Percentiles rank a stretch among this genome's conserved stretches.
These are phyloP conservation scores for Nymphaea colorata DNA, from an alignment of 164 flowering plant species.

Conservation along the genomic window DNA sequence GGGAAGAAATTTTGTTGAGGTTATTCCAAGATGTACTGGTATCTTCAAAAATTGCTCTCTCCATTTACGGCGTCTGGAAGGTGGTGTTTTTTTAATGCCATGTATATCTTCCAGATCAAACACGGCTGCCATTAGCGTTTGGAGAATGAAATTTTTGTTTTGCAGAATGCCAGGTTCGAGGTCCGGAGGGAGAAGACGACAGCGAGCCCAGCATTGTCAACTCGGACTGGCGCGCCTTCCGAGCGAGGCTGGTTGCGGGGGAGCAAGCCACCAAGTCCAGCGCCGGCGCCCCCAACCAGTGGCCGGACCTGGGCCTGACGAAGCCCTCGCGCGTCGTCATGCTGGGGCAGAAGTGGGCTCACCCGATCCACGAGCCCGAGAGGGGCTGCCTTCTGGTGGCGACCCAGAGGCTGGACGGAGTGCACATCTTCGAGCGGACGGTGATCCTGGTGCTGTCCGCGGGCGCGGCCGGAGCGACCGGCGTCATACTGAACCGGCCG, in stretches of 20 bases:
- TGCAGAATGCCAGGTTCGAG: background rate
- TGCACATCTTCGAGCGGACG: constrained; percentile 78
- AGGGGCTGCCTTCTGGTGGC: constrained; percentile 82
- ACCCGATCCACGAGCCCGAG: constrained; percentile 68
- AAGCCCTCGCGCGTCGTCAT: constrained; percentile 12
- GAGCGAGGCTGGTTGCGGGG: constrained; percentile 51
- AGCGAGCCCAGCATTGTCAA: constrained; percentile 15
- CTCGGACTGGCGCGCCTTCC: constrained; percentile 73
- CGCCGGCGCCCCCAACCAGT: constrained; percentile 13
- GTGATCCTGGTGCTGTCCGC: constrained; percentile 61
- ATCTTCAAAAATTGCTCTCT: too few species aligned
- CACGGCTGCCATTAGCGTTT: too few species aligned
- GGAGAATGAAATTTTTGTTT: too few species aligned
- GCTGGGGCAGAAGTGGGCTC: constrained; percentile 62
- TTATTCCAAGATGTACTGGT: too few species aligned
- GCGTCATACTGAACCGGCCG: constrained; percentile 86
- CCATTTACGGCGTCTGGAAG: background rate
- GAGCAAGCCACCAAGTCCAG: constrained; percentile 15
- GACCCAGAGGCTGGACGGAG: constrained; percentile 87
- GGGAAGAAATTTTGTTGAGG: background rate
- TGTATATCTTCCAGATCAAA: too few species aligned
- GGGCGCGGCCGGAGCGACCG: constrained; percentile 70
- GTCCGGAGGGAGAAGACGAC: constrained; percentile 7
- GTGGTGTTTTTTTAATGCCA: background rate
- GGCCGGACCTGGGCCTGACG: constrained; percentile 6